Evolutionary conservation across 192 early-diverging fungal species (phyloP), one percentile per base, ranked within the genome.

Genomic region (Spizellomyces sp.): DNA sequence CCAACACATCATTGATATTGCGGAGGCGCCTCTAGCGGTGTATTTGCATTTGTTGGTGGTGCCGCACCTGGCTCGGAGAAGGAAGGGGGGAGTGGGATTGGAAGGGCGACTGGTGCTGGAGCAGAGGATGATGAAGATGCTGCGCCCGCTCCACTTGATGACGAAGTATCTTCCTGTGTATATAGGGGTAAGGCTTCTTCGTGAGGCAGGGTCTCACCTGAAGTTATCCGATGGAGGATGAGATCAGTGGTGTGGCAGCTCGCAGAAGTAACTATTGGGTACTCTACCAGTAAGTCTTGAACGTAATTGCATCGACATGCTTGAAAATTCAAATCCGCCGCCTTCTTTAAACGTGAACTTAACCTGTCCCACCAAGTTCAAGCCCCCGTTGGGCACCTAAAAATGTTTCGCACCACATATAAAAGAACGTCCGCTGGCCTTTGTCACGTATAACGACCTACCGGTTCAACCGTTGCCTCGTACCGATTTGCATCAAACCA

Each of bases 401-500:
- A 36, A 36, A 36, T 36, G 27, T 36, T 36, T 36, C 27, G 27
- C 27, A 36, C 27, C 27, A 36, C 27, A 36, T 36, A 36, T 36
- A 3, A 36, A 36, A 36, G 27, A 3, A 36, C 27, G 27, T 36
- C 27, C 27, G 27, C 27, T 36, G 27, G 3, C 3, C 27, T 36
- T 36, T 36, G 1, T 36, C 27, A 36, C 27, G 27, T 36, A 36
- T 36, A 3, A 36, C 27, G 27, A 36, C 27, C 27, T 36, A 86
- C 79, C 71, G 66, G 61, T 27, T 50, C 59, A 47, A 61, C 72
- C 60, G 47, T 79, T 10, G 72, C 72, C 54, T 77, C 59, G 48
- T 82, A 81, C 43, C 72, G 76, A 75, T 87, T 87, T 12, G 86
- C 80, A 5, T 69, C 75, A 73, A 87, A 86, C 84, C 84, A 86